Evolutionary conservation across 371 early-diverging fungal species (phyloP), one percentile per base, ranked within the genome.

Genomic region (Haplosporangium sp.): DNA sequence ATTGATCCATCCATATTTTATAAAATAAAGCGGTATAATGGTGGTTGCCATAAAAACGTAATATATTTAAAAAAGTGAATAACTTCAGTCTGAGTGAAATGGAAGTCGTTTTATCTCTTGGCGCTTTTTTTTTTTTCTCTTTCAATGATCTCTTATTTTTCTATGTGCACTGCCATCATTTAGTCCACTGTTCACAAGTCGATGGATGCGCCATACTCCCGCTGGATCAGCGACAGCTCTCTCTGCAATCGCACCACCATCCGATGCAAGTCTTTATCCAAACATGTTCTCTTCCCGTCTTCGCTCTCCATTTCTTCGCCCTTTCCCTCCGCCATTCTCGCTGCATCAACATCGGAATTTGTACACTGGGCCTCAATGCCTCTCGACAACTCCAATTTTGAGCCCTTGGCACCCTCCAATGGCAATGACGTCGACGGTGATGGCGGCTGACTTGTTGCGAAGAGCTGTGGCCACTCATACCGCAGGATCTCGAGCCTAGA

Each of bases 401-500:
- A 45, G 45, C 5, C 45, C 45, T 13, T 45, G 45, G 45, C 5
- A 45, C 45, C 45, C 11, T 45, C 45, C 52, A 51, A 23, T 1
- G 10, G 9, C 52, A 4, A 29, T 2, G 46, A 2, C 46, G 51
- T 2, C 9, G 54, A 12, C 29, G 54, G 20, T 5, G 54, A 18
- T 5, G 18, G 21, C 21, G 51, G 21, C 51, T 21, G 11, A 16
- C 21, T 51, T 18, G 51, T 20, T 5, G 51, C 1, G 36, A 52
- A 42, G 0, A 61, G 41, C 50, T 52, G 50, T 18, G 62, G 53
- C 62, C 62, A 61, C 9, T 52, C 53, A 18, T 40, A 40, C 20
- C 40, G 50, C 7, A 61, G 42, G 20, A 52, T 36, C 6, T 11
- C 41, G 14, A 61, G 18, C 14, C 29, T 48, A 5, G 53, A 20